Evolutionary conservation across 1,284 basidiomycete genomes (phyloP), one percentile per base, ranked within the genome.

Genomic region (Athelia sp.): DNA sequence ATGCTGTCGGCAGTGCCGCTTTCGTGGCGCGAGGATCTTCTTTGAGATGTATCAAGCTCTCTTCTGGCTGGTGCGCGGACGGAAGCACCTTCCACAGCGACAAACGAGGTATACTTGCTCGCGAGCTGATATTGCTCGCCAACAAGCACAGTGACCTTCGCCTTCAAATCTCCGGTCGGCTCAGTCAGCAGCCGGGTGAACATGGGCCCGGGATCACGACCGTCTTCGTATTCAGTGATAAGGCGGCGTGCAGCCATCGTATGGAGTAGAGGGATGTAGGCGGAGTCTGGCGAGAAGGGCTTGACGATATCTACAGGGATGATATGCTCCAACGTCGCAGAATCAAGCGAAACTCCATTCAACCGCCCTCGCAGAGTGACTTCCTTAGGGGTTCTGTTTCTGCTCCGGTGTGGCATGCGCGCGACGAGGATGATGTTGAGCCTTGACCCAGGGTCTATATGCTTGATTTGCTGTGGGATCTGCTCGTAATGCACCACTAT

Each of bases 91-190:
- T 77, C 73, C 2, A 78, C 65, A 2, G 78, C 82, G 23, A 85
- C 64, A 52, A 84, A 83, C 0, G 79, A 79, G 0, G 80, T 82
- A 52, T 76, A 63, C 45, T 61, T 58, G 60, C 74, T 82, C 0
- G 67, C 71, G 26, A 84, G 67, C 51, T 76, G 73, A 56, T 82
- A 82, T 18, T 60, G 62, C 50, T 70, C 63, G 2, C 79, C 81
- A 3, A 83, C 64, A 14, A 68, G 62, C 21, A 80, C 55, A 36
- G 81, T 74, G 1, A 68, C 67, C 3, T 73, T 72, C 56, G 66
- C 76, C 17, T 64, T 64, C 22, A 71, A 58, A 19, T 72, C 67
- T 0, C 67, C 65, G 0, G 62, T 56, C 1, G 66, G 54, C 32
- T 56, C 60, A 49, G 42, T 54, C 9, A 61, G 50, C 4, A 53